A percentile compares a stretch with the other conserved stretches of the same genome.
Conservation (phyloP, 2,329 filamentous ascomycete genomes). For the Botrytis aclada region DNA sequence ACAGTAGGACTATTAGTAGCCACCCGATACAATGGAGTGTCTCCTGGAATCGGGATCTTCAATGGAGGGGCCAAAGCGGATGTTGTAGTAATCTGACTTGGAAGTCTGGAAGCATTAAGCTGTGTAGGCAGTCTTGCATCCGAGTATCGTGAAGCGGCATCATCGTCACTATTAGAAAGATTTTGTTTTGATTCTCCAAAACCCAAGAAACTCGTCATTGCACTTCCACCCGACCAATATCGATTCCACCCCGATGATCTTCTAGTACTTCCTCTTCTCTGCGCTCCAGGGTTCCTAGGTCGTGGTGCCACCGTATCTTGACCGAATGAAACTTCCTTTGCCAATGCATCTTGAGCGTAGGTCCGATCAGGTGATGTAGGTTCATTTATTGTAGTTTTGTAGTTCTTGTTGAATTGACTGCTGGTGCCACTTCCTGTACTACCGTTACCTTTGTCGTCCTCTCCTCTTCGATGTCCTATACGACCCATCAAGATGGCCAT, state of each 20-base stretch:
- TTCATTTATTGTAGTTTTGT: constrained; percentile 60
- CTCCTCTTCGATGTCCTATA: constrained; percentile 46
- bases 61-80: constrained; percentile 70
- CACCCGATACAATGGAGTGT: constrained; percentile 55
- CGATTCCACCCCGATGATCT: constrained; percentile 73
- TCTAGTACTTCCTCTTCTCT: constrained; percentile 42
- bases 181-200: constrained; percentile 45
- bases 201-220: constrained; percentile 59
- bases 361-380: constrained; percentile 50
- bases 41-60: constrained; percentile 55
- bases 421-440: constrained; percentile 58
- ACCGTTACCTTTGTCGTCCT: constrained; percentile 46
- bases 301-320: constrained; percentile 33
- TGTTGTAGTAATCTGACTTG: constrained; percentile 55
- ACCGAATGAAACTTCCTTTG: constrained; percentile 34
- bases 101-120: constrained; percentile 40
- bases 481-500: constrained; percentile 66
- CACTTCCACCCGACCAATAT: constrained; percentile 73
- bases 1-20: constrained; percentile 68
- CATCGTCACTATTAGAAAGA: constrained; percentile 47
- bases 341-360: constrained; percentile 9
- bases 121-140: constrained; percentile 41
- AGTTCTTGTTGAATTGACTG: constrained; percentile 59
- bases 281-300: constrained; percentile 28
- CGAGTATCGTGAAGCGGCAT: constrained; percentile 54